Evolutionary conservation across 441 rosid genomes (phyloP).

Genomic region (Heliophila coronopifolia): DNA sequence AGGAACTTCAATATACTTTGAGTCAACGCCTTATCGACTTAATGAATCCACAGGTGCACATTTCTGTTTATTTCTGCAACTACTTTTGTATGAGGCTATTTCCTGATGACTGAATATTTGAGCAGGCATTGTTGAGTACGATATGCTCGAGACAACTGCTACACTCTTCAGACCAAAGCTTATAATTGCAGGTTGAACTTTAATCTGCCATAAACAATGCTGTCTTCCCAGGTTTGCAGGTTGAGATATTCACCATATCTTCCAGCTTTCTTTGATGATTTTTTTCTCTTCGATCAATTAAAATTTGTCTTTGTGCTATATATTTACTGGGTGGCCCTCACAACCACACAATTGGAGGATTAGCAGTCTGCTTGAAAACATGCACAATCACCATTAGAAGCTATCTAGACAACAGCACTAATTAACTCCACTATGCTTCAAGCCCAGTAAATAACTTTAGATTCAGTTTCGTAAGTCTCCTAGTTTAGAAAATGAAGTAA

Average conservation of each 20-base stretch:
- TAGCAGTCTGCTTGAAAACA: constrained; percentile 87
- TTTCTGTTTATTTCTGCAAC: not conserved
- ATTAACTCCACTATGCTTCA: no score
- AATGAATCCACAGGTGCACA: constrained; percentile 71
- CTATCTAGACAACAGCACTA: no score
- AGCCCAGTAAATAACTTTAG: not conserved
- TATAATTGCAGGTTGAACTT: constrained; percentile 73
- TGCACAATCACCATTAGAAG: constrained; percentile 64
- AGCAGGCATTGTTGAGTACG: constrained; percentile 74
- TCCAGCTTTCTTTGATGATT: not conserved
- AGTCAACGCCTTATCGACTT: constrained; percentile 90
- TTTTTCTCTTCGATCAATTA: not conserved
- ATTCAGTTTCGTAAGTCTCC: no score
- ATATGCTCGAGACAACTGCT: constrained; percentile 87
- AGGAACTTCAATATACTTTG: constrained; percentile 87
- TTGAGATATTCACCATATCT: constrained; percentile 20
- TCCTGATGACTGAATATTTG: constrained; percentile 20
- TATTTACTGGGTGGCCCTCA: constrained; percentile 82
- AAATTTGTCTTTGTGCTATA: not conserved
- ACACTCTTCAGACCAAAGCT: constrained; percentile 79
- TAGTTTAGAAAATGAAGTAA: no score
- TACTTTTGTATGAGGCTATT: constrained; percentile 9
- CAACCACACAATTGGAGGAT: constrained; percentile 88
- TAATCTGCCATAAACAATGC: constrained; percentile 87
- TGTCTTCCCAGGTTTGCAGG: constrained; percentile 91